Percentiles rank a stretch among this genome's conserved stretches.
Evolutionary conservation across 2,329 filamentous ascomycete species (phyloP).

Genomic region (Alternaria conjuncta): DNA sequence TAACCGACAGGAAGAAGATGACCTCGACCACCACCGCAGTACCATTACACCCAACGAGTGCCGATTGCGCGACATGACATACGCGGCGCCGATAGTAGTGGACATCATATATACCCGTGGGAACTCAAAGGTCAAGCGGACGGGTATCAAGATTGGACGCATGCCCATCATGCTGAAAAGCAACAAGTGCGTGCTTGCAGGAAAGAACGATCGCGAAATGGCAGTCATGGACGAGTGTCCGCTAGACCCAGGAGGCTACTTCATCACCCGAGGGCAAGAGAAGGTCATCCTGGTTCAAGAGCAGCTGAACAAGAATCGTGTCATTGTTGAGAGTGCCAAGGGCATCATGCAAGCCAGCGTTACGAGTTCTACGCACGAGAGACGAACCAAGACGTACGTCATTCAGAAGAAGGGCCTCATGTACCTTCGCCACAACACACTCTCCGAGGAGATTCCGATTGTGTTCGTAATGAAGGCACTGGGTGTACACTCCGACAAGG

Average conservation of each 20-base stretch:
- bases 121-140: constrained; percentile 74
- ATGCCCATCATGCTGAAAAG: constrained; percentile 98
- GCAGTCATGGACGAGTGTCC: constrained; percentile 93
- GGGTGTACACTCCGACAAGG: constrained; percentile 91
- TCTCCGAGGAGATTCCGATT: constrained; percentile 93
- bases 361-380: constrained; percentile 89
- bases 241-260: constrained; percentile 95
- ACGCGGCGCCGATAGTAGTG: constrained; percentile 90
- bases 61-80: constrained; percentile 95
- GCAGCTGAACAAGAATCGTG: constrained; percentile 97
- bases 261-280: constrained; percentile 96
- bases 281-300: constrained; percentile 99
- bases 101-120: constrained; percentile 91
- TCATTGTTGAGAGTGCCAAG: constrained; percentile 97
- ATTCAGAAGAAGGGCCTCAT: constrained; percentile 92
- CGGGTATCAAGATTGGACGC: constrained; percentile 79
- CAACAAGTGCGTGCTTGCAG: constrained; percentile 85
- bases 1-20: constrained; percentile 76
- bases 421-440: constrained; percentile 87
- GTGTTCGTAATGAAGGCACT: constrained; percentile 92
- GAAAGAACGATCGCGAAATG: constrained; percentile 87
- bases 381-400: constrained; percentile 98
- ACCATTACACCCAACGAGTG: constrained; percentile 92
- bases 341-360: constrained; percentile 94
- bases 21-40: constrained; percentile 58